Percentiles rank a stretch among this genome's conserved stretches.
Conservation (phyloP, 2,329 filamentous ascomycete species). For the Epichloe gansuensis region DNA sequence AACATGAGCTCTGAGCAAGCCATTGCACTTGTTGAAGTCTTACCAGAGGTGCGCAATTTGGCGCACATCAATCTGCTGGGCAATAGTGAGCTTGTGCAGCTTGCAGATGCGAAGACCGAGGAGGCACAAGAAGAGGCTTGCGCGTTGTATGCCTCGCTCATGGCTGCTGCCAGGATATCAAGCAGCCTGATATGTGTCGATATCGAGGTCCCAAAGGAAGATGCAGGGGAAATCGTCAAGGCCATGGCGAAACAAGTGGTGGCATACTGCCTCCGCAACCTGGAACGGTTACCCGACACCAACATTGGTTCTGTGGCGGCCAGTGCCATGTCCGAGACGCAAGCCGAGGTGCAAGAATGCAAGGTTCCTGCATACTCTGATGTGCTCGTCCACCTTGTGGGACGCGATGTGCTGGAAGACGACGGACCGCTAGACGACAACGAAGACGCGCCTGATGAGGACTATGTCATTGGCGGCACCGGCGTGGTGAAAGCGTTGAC, state of each 20-base stretch:
- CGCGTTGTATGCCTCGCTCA: conserved; percentile 81
- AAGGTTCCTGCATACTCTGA: conserved; percentile 49
- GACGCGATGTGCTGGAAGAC: conserved; percentile 43
- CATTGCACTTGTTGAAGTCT: conserved; percentile 79
- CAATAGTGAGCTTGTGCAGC: conserved; percentile 58
- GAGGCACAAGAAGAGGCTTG: conserved; percentile 84
- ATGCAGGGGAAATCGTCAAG: conserved; percentile 83
- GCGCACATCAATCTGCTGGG: conserved; percentile 81
- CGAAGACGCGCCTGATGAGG: conserved; percentile 68
- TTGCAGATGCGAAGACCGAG: conserved; percentile 67
- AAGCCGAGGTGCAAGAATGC: conserved; percentile 16
- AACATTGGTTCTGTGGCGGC: conserved; percentile 40
- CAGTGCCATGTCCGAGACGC: conserved; percentile 28
- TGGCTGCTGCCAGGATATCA: conserved; percentile 77
- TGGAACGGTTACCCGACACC: conserved; percentile 64
- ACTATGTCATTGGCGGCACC: conserved; percentile 92
- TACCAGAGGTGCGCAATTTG: conserved; percentile 70
- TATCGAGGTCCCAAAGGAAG: conserved; percentile 71
- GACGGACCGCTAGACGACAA: conserved; percentile 46
- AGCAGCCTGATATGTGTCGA: conserved; percentile 78
- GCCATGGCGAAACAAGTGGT: conserved; percentile 90
- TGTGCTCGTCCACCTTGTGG: conserved; percentile 77
- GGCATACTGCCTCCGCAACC: conserved; percentile 83
- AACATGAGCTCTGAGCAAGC: conserved; percentile 76
- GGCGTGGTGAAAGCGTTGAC: conserved; percentile 89